Evolutionary conservation across 1,284 basidiomycete species (phyloP), one percentile per base, ranked within the genome.

Genomic region (Inonotus hispidus): DNA sequence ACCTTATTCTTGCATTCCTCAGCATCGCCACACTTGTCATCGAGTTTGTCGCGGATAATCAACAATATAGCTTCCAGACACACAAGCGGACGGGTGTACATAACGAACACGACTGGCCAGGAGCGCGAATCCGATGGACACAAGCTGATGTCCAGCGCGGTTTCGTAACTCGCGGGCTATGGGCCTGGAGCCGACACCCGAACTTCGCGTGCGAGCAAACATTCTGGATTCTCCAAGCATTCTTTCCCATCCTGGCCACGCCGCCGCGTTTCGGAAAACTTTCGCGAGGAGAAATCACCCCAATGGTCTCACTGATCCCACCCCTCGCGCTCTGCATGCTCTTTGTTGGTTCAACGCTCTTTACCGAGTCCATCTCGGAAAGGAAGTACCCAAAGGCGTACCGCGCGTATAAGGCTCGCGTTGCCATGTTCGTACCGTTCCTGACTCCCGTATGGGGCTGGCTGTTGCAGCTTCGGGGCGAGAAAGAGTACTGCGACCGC

Each of bases 131-230:
- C 53, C 66, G 78, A 56, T 92, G 84, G 84, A 84, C 82, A 1
- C 75, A 81, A 27, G 79, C 79, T 14, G 92, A 93, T 69, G 82
- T 80, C 4, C 78, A 87, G 65, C 80, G 94, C 5, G 95, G 95
- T 0, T 98, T 98, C 71, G 76, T 89, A 25, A 93, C 92, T 0
- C 79, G 80, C 13, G 94, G 95, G 0, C 73, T 98, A 10, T 98
- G 92, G 90, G 82, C 84, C 1, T 93, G 86, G 78, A 86, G 84
- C 2, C 79, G 95, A 16, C 95, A 98, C 72, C 94, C 95, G 19
- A 97, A 97, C 72, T 95, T 94, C 73, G 76, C 88, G 0, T 93
- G 90, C 70, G 94, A 97, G 71, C 93, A 95, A 74, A 74, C 77
- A 7, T 93, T 95, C 74, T 96, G 93, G 93, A 77, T 81, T 71